Evolutionary conservation across 2,329 filamentous ascomycete species (phyloP), one percentile per base, ranked within the genome.

Genomic region (Pezizomycotina sp.): DNA sequence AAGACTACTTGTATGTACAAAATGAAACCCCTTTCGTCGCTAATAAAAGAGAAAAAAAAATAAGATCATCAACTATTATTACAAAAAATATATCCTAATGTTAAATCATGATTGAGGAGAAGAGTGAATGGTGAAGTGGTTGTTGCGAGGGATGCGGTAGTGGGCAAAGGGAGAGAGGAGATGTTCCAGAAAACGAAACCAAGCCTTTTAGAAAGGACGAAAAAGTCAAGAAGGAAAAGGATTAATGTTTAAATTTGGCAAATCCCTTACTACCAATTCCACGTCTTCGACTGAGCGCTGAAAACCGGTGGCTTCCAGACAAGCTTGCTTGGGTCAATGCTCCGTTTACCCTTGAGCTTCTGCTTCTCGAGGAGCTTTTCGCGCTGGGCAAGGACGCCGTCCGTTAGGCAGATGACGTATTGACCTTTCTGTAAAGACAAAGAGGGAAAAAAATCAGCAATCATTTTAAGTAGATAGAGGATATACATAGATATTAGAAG

Each of bases 231-330:
- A 31, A 31, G 14, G 9, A 23, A 19, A 7, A n/a, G 12, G 15
- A 20, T n/a, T n/a, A n/a, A n/a, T n/a, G n/a, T n/a, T n/a, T n/a
- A n/a, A n/a, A n/a, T n/a, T n/a, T n/a, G n/a, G n/a, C n/a, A n/a
- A n/a, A 23, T 31, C 16, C 4, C 14, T 8, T 14, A 34, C 36
- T 62, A 93, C 86, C 86, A 95, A 43, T 84, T 91, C 89, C 89
- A 95, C 8, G 86, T 95, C 50, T 86, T 69, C 49, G 73, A 80
- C 9, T 78, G 80, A 1, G 86, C 84, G 16, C 77, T 84, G 54
- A 95, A 95, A 0, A 93, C 79, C 0, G 89, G 89, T 7, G 89
- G 86, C 58, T 92, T 95, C 89, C 89, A 98, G 52, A 83, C 77
- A 38, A 98, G 72, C 51, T 70, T 69, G 13, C 71, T 68, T 0